Conservation (phyloP, 2,329 filamentous ascomycete species). For the Akanthomyces uredinophilus region DNA sequence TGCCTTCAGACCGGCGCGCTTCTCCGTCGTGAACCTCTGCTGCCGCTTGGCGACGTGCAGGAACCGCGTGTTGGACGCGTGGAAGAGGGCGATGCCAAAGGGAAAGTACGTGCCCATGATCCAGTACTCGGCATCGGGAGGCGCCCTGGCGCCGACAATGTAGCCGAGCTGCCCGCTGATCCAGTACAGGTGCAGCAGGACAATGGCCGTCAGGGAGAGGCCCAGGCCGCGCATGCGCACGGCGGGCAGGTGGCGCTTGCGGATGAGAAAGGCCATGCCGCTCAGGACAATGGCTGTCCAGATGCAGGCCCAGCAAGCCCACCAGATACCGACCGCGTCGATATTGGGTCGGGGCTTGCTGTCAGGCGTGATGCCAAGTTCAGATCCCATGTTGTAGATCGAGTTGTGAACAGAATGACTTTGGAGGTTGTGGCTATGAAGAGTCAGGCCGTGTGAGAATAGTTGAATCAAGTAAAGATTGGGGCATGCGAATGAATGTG, state of each 20-base stretch:
- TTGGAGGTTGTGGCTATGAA: background rate
- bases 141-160: conserved; percentile 31
- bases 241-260: conserved; percentile 31
- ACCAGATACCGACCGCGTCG: conserved; percentile 31
- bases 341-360: conserved; percentile 19
- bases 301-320: conserved; percentile 26
- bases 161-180: conserved; percentile 34
- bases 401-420: background rate
- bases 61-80: conserved; percentile 57
- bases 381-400: conserved; percentile 22
- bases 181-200: conserved; percentile 38
- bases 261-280: conserved; percentile 36
- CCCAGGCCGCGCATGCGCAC: conserved; percentile 35
- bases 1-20: conserved; percentile 12
- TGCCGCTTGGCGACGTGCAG: conserved; percentile 52
- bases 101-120: conserved; percentile 61
- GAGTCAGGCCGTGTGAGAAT: no score
- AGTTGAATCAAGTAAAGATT: no score
- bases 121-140: conserved; percentile 54
- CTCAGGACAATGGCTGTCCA: conserved; percentile 32
- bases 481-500: background rate
- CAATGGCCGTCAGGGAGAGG: conserved; percentile 35
- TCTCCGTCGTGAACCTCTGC: conserved; percentile 23
- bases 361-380: conserved; percentile 21
- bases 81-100: conserved; percentile 59